Evolutionary conservation across 2,329 filamentous ascomycete species (phyloP).

Genomic region (Aplosporella prunicola): DNA sequence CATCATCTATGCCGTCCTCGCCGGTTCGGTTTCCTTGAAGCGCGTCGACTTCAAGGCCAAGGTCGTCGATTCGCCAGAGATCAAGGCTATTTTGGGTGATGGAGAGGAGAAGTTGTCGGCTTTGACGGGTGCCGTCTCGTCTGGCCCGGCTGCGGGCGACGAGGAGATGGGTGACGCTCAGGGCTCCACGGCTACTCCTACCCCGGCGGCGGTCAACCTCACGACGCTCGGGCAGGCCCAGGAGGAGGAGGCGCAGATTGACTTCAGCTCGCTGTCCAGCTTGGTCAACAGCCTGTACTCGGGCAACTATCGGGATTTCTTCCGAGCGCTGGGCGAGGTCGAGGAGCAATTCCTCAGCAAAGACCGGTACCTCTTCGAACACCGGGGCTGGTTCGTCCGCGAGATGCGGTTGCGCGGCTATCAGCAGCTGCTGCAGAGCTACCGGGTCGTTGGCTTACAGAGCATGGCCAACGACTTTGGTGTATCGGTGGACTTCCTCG

Average conservation of each 20-base stretch:
- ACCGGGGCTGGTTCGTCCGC: conserved; percentile 92
- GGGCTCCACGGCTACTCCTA: conserved; percentile 39
- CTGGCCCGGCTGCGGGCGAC: conserved; percentile 67
- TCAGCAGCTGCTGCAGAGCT: conserved; percentile 93
- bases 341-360: conserved; percentile 91
- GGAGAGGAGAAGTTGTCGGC: conserved; percentile 80
- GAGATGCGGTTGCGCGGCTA: conserved; percentile 97
- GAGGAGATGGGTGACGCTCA: conserved; percentile 60
- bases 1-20: conserved; percentile 90
- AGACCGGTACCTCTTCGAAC: conserved; percentile 91
- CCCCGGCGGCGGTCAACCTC: conserved; percentile 73
- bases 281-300: conserved; percentile 87
- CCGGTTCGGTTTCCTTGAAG: conserved; percentile 88
- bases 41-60: conserved; percentile 98
- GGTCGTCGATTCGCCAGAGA: conserved; percentile 95
- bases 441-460: conserved; percentile 89
- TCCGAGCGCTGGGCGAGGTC: conserved; percentile 76
- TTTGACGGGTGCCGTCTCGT: conserved; percentile 68
- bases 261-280: conserved; percentile 80
- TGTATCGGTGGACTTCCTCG: conserved; percentile 90
- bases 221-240: conserved; percentile 74
- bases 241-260: conserved; percentile 70
- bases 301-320: conserved; percentile 90
- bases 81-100: conserved; percentile 90
- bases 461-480: conserved; percentile 98